Evolutionary conservation across 352 stramenopile species (phyloP), one percentile per base, ranked within the genome.

Genomic region (Globisporangium nunn): DNA sequence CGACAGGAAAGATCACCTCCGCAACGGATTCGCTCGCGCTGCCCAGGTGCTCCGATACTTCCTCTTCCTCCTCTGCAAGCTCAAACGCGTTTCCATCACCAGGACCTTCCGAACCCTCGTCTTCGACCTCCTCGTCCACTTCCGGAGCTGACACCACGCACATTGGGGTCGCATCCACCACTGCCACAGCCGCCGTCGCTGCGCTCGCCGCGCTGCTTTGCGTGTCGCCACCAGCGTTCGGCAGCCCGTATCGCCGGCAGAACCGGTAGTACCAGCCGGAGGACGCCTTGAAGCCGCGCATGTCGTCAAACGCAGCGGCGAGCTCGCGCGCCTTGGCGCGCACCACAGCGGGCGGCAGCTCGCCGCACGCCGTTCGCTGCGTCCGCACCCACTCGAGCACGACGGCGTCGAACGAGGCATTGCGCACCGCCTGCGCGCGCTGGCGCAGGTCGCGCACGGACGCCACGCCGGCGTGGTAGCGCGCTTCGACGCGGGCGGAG

Each of bases 201-300:
- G 40, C 4, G 40, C 11, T 46, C 15, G 12, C 4, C 11, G 37
- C 37, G 2, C 37, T 43, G 37, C 37, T 17, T 12, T 17, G 37
- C 11, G 2, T 4, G 37, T 15, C 37, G 10, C 43, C 23, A 18
- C 5, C 14, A 29, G 30, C 11, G 51, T 31, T 15, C 6, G 60
- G 57, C 10, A 79, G 54, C 7, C 63, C 70, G 50, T 79, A 79
- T 4, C 70, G 68, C 14, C 70, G 56, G 47, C 71, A 79, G 44
- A 81, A 82, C 23, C 75, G 68, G 51, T 79, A 82, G 62, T 73
- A 82, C 72, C 75, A 85, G 3, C 75, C 75, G 0, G 70, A 75
- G 4, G 70, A 82, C 23, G 72, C 75, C 60, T 81, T 81, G 64
- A 82, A 85, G 45, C 50, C 68, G 17, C 68, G 51, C 74, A 83